A percentile compares a stretch with the other conserved stretches of the same genome.
These are phyloP conservation scores for Aspergillus sp. DNA, from an alignment of 2,329 filamentous ascomycete species.

Conservation along the genomic window DNA sequence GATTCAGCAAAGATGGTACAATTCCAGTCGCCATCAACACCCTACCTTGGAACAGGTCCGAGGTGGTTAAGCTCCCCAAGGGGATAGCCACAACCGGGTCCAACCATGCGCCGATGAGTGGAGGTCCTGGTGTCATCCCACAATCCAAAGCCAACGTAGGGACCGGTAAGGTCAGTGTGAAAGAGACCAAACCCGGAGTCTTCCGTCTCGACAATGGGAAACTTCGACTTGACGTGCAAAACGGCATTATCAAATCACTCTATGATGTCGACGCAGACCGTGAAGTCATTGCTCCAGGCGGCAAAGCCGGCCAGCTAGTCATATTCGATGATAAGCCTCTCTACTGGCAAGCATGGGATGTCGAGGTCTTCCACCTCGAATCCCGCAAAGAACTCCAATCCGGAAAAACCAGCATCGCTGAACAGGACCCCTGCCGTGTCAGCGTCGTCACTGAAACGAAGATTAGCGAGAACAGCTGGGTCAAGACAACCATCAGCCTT, in stretches of 20 bases:
- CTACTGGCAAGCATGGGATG: slow-evolving; percentile 98
- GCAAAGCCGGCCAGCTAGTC: slow-evolving; percentile 86
- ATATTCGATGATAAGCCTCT: slow-evolving; percentile 96
- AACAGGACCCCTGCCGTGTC: slow-evolving; percentile 71
- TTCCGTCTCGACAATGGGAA: slow-evolving; percentile 80
- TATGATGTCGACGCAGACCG: slow-evolving; percentile 72
- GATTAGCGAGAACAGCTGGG: slow-evolving; percentile 82
- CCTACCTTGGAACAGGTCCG: slow-evolving; percentile 77
- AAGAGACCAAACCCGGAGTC: slow-evolving; percentile 57
- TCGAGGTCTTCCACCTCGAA: slow-evolving; percentile 92
- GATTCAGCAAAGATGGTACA: slow-evolving; percentile 51
- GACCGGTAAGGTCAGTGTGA: slow-evolving; percentile 44
- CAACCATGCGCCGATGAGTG: slow-evolving; percentile 47
- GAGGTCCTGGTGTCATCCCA: slow-evolving; percentile 47
- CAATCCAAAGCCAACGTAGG: slow-evolving; percentile 24
- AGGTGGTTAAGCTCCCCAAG: slow-evolving; percentile 65
- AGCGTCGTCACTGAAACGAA: slow-evolving; percentile 80
- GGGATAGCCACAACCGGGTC: slow-evolving; percentile 22
- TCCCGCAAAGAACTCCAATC: slow-evolving; percentile 75
- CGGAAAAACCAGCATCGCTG: slow-evolving; percentile 68
- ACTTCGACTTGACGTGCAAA: slow-evolving; percentile 69
- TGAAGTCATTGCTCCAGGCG: slow-evolving; percentile 70
- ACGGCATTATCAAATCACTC: slow-evolving; percentile 80
- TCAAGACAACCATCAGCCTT: slow-evolving; percentile 82
- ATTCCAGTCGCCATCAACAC: slow-evolving; percentile 72